Evolutionary conservation across 2,329 filamentous ascomycete species (phyloP).

Genomic region (Clonostachys rosea): DNA sequence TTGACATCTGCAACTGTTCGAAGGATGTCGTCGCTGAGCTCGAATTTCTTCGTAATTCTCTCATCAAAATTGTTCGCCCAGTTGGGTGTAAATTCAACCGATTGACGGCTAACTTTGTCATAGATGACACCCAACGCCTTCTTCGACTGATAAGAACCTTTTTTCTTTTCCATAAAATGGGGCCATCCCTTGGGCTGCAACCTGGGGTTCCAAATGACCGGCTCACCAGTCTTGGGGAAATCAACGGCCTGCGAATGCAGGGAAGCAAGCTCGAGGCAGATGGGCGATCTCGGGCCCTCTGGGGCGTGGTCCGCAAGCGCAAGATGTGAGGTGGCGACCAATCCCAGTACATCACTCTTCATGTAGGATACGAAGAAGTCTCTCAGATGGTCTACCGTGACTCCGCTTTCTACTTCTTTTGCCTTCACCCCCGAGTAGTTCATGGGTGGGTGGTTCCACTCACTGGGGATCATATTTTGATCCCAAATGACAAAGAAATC

Average conservation of each 20-base stretch:
- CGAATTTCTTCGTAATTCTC: constrained; percentile 63
- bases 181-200: constrained; percentile 66
- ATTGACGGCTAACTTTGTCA: constrained; percentile 56
- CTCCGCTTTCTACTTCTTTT: constrained; percentile 50
- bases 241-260: constrained; percentile 92
- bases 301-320: constrained; percentile 61
- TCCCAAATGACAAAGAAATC: constrained; percentile 97
- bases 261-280: constrained; percentile 69
- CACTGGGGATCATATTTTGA: constrained; percentile 59
- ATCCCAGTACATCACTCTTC: constrained; percentile 78
- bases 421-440: constrained; percentile 61
- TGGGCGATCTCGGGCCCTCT: constrained; percentile 60
- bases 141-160: constrained; percentile 57
- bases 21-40: constrained; percentile 49
- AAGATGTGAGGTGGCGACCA: constrained; percentile 79
- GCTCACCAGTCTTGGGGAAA: constrained; percentile 84
- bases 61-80: constrained; percentile 71
- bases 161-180: constrained; percentile 79
- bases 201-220: constrained; percentile 60
- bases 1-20: constrained; percentile 64
- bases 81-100: constrained; percentile 66
- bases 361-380: constrained; percentile 90
- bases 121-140: constrained; percentile 80
- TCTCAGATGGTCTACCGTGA: constrained; percentile 69
- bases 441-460: constrained; percentile 76